Evolutionary conservation across 495 filamentous ascomycete genomes (phyloP).

Genomic region (Podospora pseudopauciseta): DNA sequence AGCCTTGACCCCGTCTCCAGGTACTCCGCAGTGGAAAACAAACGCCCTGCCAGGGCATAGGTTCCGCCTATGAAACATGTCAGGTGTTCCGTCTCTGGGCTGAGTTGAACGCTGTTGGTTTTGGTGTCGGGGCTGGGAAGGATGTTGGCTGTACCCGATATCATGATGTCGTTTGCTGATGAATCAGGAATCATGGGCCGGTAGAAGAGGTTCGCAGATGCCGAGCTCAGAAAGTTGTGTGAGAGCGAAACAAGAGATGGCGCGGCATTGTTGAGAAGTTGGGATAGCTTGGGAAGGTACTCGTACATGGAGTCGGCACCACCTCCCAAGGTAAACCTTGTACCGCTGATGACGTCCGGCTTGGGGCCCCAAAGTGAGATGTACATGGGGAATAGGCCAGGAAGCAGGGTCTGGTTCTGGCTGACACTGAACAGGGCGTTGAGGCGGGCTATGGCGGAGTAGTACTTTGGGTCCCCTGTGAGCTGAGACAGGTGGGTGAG

Average conservation of each 20-base stretch:
- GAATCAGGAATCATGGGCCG: constrained; percentile 53
- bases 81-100: constrained; percentile 43
- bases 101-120: constrained; percentile 17
- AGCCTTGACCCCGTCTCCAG: constrained; percentile 63
- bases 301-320: constrained; percentile 86
- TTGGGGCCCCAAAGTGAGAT: constrained; percentile 28
- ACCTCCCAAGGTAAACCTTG: constrained; percentile 66
- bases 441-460: constrained; percentile 76
- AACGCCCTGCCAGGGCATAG: constrained; percentile 71
- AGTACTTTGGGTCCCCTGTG: constrained; percentile 76
- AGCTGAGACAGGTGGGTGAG: constrained; percentile 79
- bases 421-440: constrained; percentile 65
- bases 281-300: constrained; percentile 72
- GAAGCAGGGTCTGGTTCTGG: constrained; percentile 62
- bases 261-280: constrained; percentile 34
- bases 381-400: constrained; percentile 52
- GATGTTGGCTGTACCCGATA: constrained; percentile 51
- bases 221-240: constrained; percentile 55
- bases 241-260: constrained; percentile 38
- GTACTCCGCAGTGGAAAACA: constrained; percentile 62
- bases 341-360: constrained; percentile 27
- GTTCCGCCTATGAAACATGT: constrained; percentile 83
- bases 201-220: constrained; percentile 64
- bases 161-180: constrained; percentile 58
- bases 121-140: constrained; percentile 2